Evolutionary conservation across 192 early-diverging fungal genomes (phyloP).

Genomic region (Coemansia javaensis): DNA sequence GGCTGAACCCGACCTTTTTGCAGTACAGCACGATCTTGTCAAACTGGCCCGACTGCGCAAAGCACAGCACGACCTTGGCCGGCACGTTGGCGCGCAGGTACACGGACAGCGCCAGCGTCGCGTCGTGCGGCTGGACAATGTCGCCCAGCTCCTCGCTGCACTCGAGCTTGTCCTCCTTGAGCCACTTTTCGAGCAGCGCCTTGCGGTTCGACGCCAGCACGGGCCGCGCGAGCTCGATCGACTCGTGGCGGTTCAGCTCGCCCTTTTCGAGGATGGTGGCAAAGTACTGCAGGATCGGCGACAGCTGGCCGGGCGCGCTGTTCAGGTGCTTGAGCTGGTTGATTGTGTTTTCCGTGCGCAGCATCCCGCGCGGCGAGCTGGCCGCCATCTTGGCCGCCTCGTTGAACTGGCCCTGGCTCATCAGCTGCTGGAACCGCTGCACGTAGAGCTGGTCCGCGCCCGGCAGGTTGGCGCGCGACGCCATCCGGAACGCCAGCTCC

Average conservation of each 20-base stretch:
- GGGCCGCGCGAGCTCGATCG: constrained; percentile 86
- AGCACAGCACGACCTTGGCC: constrained; percentile 91
- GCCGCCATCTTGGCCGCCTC: constrained; percentile 96
- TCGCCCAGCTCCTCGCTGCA: constrained; percentile 99
- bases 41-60: constrained; percentile 93
- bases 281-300: constrained; percentile 98
- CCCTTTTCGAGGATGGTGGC: constrained; percentile 91
- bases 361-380: constrained; percentile 88
- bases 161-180: constrained; percentile 97
- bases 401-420: constrained; percentile 67
- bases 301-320: constrained; percentile 69
- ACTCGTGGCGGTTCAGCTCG: constrained; percentile 91
- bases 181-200: constrained; percentile 93
- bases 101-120: constrained; percentile 86
- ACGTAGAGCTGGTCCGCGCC: constrained; percentile 91
- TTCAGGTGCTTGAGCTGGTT: constrained; percentile 87
- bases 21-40: constrained; percentile 95
- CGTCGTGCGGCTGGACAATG: constrained; percentile 87
- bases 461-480: constrained; percentile 81
- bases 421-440: constrained; percentile 85
- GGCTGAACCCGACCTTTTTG: constrained; percentile 87
- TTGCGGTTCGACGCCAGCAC: constrained; percentile 88
- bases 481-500: constrained; percentile 86
- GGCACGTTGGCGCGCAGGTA: constrained; percentile 93
- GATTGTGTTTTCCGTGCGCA: constrained; percentile 91